Base-by-base conservation (phyloP, 305 asterid species). In the Salvia sclarea region DNA sequence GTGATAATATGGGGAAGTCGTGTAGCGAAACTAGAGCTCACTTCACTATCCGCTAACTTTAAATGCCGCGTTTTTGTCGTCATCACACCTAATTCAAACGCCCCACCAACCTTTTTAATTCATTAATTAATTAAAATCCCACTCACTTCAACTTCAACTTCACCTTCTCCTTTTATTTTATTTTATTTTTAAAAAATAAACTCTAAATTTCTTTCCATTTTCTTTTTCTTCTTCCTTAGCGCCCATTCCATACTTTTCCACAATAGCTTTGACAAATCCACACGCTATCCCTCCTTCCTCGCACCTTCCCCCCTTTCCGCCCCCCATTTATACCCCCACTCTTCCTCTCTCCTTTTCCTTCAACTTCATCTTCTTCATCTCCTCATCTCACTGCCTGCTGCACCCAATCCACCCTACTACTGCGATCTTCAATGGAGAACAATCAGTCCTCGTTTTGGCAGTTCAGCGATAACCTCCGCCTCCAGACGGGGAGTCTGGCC, bases 401-500 rank as follows among this genome's bases (percentile, higher is more conserved):
- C 50, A 10, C 41, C 47, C 1, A 41, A 25, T 53, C 4, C 4
- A 12, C 2, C 17, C 6, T 22, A 13, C 52, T 4, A 6, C 0
- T 13, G 40, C 11, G 3, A 21, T 2, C 4, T 61, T 1, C 21
- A 24, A 88, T 88, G 96, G 95, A 93, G 70, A 78, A 49, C 44
- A 86, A 75, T 56, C 93, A 90, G 58, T 88, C 96, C 1, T 83
- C 95, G 17, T 92, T 94, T 75, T 85, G 91, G 90, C 98, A 95
- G 61, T 95, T 95, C 87, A 91, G 98, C 65, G 99, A 95, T 57
- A 83, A 91, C 59, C 93, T 95, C n/a, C 97, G 98, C 33, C 70
- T 86, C 1, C 95, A 95, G 47, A 80, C 84, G 20, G 79, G 69
- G 75, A 81, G 30, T 21, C 75, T 94, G 8, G 79, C 90, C 3